Evolutionary conservation across 164 flowering plant genomes (phyloP).

Genomic region (Amborella trichopoda): DNA sequence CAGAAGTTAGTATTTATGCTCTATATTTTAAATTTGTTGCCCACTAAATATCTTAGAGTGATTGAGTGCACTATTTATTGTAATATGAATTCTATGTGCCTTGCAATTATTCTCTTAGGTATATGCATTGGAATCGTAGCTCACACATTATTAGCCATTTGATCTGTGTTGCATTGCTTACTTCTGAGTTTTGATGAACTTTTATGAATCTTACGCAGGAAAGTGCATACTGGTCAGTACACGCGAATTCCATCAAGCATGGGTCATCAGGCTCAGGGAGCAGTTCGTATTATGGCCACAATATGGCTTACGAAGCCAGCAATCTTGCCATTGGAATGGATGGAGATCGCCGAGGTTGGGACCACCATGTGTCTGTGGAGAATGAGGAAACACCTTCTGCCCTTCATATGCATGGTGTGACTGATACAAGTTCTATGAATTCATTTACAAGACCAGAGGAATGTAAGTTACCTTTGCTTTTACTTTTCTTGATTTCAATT

Average conservation of each 20-base stretch:
- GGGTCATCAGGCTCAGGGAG: conserved; percentile 40
- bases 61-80: too few species aligned
- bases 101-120: too few species aligned
- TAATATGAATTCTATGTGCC: too few species aligned
- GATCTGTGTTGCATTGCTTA: too few species aligned
- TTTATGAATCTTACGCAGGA: conserved; percentile 36
- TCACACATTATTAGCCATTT: too few species aligned
- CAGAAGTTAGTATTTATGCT: too few species aligned
- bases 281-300: conserved; percentile 32
- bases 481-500: neutral
- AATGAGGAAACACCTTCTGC: conserved; percentile 26
- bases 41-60: too few species aligned
- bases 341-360: conserved; percentile 31
- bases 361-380: conserved; percentile 19
- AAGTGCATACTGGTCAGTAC: conserved; percentile 33
- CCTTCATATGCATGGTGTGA: conserved; percentile 28
- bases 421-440: conserved; percentile 21
- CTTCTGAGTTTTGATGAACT: too few species aligned
- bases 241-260: conserved; percentile 45
- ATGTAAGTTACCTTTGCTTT: conserved; percentile 32
- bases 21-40: too few species aligned
- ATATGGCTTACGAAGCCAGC: conserved; percentile 27
- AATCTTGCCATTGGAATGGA: conserved; percentile 24
- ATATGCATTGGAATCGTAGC: too few species aligned
- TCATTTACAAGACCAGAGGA: conserved; percentile 26